Percentiles rank a stretch among this genome's conserved stretches.
phyloP scores from a whole-genome alignment of 164 flowering plant species.

The Euptelea pleiosperma region DNA sequence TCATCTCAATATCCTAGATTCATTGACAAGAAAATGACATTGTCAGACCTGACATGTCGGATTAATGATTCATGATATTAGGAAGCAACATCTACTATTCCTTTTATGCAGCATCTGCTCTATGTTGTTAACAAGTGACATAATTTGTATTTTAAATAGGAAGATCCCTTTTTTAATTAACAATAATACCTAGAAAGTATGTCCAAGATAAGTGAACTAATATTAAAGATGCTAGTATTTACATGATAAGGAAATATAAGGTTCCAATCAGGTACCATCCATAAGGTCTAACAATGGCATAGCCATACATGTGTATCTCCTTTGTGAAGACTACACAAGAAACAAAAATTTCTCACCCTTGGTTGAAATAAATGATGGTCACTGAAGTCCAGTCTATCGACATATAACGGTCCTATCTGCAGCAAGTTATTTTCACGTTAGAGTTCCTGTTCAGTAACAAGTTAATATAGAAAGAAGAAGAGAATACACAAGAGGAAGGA shows the following conservation, averaged over 20 bases:
- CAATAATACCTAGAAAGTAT: background rate
- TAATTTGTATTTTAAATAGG: too few species aligned
- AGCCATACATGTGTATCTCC: too few species aligned
- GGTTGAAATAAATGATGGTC: conserved; percentile 69
- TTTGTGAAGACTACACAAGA: background rate
- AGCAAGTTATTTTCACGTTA: conserved; percentile 14
- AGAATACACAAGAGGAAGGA: too few species aligned
- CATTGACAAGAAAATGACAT: background rate
- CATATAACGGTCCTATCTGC: conserved; percentile 64
- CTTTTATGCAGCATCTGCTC: background rate
- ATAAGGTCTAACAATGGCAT: too few species aligned
- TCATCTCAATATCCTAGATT: conserved; percentile 55
- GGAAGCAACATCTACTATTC: background rate
- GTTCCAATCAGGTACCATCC: too few species aligned
- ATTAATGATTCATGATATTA: background rate
- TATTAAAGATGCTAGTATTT: too few species aligned
- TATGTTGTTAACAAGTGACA: background rate
- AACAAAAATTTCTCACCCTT: conserved; percentile 33
- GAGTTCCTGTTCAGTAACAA: background rate
- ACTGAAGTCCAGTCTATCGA: conserved; percentile 66
- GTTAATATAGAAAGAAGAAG: background rate
- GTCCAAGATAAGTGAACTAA: background rate
- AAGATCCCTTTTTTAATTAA: background rate
- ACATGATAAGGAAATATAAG: too few species aligned
- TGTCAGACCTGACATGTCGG: background rate